phyloP scores from a whole-genome alignment of 1,139 yeast species.

The Candida buenavistaensis region DNA sequence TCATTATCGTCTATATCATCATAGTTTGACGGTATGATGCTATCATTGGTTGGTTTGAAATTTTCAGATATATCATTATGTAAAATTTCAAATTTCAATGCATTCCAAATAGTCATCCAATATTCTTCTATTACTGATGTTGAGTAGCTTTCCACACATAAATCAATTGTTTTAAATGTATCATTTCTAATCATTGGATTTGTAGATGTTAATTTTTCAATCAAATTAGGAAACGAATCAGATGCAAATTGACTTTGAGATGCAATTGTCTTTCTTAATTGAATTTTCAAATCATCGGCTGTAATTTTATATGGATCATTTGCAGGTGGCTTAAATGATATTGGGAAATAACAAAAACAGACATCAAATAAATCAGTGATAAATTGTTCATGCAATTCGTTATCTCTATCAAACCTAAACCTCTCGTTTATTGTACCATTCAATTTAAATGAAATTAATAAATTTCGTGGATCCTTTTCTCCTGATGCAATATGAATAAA shows the following conservation, averaged over 20 bases:
- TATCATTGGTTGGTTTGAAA: constrained; percentile 26
- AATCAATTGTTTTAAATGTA: constrained; percentile 60
- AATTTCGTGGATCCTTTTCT: constrained; percentile 92
- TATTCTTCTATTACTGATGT: constrained; percentile 46
- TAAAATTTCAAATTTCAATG: constrained; percentile 80
- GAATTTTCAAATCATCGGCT: constrained; percentile 63
- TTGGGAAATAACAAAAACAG: constrained; percentile 93
- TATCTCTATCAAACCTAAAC: constrained; percentile 28
- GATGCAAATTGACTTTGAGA: constrained; percentile 66
- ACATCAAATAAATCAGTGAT: constrained; percentile 73
- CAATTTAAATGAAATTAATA: constrained; percentile 67
- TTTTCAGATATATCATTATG: constrained; percentile 57
- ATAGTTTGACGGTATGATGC: constrained; percentile 32
- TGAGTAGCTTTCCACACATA: constrained; percentile 56
- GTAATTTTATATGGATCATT: constrained; percentile 88
- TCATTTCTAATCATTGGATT: constrained; percentile 78
- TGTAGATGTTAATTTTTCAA: constrained; percentile 85
- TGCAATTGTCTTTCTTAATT: constrained; percentile 60
- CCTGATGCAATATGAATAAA: constrained; percentile 75
- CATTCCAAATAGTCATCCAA: constrained; percentile 84
- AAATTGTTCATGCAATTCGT: constrained; percentile 39
- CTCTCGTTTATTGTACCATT: constrained; percentile 48
- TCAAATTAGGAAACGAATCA: constrained; percentile 72
- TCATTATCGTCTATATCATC: constrained; percentile 35
- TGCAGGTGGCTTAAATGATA: constrained; percentile 90